Percentiles rank a stretch among this genome's conserved stretches.
Conservation (phyloP, 2,329 filamentous ascomycete species). For the Knufia fluminis region DNA sequence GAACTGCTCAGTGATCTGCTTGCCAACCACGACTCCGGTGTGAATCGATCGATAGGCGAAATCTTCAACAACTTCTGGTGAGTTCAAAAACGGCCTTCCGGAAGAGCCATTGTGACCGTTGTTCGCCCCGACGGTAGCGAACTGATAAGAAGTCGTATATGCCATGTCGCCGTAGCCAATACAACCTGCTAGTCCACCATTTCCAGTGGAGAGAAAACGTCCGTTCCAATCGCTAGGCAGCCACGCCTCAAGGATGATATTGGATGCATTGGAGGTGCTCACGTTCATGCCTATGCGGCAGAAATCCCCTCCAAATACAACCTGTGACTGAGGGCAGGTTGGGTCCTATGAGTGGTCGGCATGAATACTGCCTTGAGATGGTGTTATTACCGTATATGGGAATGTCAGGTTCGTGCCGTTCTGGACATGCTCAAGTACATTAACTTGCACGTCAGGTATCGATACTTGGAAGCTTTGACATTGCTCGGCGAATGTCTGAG, state of each 20-base stretch:
- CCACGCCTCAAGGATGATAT: constrained; percentile 42
- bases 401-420: constrained; percentile 32
- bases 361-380: background rate
- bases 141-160: constrained; percentile 36
- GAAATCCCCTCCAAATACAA: constrained; percentile 28
- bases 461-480: background rate
- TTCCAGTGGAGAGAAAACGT: constrained; percentile 41
- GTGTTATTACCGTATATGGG: constrained; percentile 22
- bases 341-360: constrained; percentile 20
- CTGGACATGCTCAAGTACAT: constrained; percentile 26
- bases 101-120: constrained; percentile 43
- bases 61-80: constrained; percentile 39
- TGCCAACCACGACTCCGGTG: constrained; percentile 34
- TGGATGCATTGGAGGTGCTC: constrained; percentile 34
- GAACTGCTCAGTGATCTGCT: constrained; percentile 35
- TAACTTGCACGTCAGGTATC: background rate
- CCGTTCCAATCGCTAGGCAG: constrained; percentile 39
- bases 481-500: constrained; percentile 1
- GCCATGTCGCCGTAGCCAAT: constrained; percentile 38
- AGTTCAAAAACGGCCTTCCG: constrained; percentile 39
- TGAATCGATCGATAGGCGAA: constrained; percentile 41
- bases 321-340: constrained; percentile 30
- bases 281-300: constrained; percentile 38
- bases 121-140: constrained; percentile 41
- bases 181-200: constrained; percentile 43